Percentiles rank a stretch among this genome's conserved stretches.
Conservation (phyloP, 192 early-diverging fungal species). For the Backusella westeae region DNA sequence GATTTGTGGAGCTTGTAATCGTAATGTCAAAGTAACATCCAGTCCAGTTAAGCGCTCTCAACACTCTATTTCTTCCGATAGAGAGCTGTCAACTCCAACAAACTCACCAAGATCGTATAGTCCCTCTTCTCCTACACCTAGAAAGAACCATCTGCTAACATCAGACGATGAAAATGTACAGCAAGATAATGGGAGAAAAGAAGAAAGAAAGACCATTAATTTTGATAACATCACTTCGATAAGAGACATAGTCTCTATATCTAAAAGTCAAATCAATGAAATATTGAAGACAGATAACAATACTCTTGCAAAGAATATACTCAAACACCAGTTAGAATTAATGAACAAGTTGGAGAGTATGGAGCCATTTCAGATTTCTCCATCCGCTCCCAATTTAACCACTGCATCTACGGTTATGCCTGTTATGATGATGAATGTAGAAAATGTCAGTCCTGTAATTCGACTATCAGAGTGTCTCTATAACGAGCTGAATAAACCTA, state of each 20-base stretch:
- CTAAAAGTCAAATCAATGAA: neutral
- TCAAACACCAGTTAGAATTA: neutral
- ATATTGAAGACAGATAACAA: neutral
- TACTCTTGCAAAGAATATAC: neutral
- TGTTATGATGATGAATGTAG: neutral
- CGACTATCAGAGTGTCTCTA: neutral
- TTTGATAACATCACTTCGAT: neutral
- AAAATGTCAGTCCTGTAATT: neutral
- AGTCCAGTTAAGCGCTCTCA: neutral
- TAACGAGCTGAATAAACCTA: neutral
- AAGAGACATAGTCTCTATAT: neutral
- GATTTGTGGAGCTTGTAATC: slow-evolving; percentile 9
- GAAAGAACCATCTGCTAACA: neutral
- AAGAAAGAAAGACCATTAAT: neutral
- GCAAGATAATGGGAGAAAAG: neutral
- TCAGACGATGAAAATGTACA: neutral
- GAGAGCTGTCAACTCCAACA: neutral
- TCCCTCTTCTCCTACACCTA: neutral
- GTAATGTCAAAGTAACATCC: slow-evolving; percentile 4
- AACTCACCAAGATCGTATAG: neutral
- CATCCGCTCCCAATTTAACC: neutral
- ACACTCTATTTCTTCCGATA: neutral
- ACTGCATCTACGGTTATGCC: neutral
- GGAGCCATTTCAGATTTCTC: neutral
- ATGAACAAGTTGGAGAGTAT: slow-evolving; percentile 4